phyloP scores from a whole-genome alignment of 129 eudicot species.

The Flaveria trinervia region DNA sequence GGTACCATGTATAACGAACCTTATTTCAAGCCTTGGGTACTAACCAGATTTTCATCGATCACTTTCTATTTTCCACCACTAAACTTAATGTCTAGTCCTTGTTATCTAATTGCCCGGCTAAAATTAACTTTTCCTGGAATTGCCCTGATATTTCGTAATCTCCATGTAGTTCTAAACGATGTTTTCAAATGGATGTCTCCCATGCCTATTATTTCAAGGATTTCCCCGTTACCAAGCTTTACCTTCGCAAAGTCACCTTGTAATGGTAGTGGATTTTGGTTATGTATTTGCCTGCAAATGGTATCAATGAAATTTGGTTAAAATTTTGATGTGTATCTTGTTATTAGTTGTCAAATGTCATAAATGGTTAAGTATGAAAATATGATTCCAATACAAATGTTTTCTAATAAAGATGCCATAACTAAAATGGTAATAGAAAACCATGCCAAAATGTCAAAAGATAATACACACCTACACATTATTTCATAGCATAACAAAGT shows the following conservation, averaged over 20 bases:
- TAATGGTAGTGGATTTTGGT: too few relatives aligned
- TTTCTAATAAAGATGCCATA: too few relatives aligned
- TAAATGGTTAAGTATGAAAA: too few relatives aligned
- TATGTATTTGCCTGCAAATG: too few relatives aligned
- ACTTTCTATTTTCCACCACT: neutral
- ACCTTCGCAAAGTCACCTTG: neutral
- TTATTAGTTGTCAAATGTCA: too few relatives aligned
- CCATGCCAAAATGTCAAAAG: too few relatives aligned
- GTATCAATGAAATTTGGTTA: too few relatives aligned
- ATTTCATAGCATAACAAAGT: too few relatives aligned
- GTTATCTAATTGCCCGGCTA: neutral
- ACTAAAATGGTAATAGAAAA: too few relatives aligned
- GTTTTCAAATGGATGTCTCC: neutral
- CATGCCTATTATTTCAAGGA: neutral
- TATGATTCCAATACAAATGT: too few relatives aligned
- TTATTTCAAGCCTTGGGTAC: neutral
- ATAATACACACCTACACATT: too few relatives aligned
- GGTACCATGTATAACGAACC: neutral
- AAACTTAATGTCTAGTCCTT: neutral
- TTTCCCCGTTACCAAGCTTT: neutral
- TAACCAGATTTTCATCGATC: neutral
- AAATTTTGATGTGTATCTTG: too few relatives aligned
- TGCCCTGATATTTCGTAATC: neutral
- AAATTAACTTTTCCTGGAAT: neutral
- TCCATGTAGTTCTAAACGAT: neutral